Base-by-base conservation (phyloP, 2,329 filamentous ascomycete genomes). In the Xylariaceae sp. region DNA sequence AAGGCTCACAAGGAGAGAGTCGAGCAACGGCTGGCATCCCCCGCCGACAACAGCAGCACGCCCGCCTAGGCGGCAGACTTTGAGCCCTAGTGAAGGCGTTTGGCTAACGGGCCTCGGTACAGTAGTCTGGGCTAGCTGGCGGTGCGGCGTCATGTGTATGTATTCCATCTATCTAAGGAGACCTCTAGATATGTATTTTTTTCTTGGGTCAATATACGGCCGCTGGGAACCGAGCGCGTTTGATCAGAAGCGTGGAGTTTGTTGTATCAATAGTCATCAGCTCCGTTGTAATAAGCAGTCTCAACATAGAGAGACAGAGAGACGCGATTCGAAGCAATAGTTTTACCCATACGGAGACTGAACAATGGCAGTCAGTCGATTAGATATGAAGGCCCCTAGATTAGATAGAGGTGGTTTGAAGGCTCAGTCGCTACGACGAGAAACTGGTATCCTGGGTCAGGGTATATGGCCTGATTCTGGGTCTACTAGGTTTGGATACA, bases 1-100 rank as follows among this genome's bases (percentile, higher is more conserved):
- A 85, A 89, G 43, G 79, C 82, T 50, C 95, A 99, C 73, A 84
- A 88, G 66, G 86, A 90, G 64, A 84, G 83, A 65, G 90, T 93
- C 9, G 83, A 87, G 51, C 54, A 56, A 12, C 49, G 61, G n/a
- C 50, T 64, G 20, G 49, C 53, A 12, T 46, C 49, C 40, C 44
- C 56, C 50, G 48, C 41, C 23, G 20, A 37, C 57, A 26, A 26
- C 9, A 26, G 9, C 23, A 9, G 23, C 9, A 26, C 23, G 23
- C 23, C 23, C 9, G 23, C 26, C 26, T 48, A 23, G 23, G 20
- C 20, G 43, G 20, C n/a, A 18, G 20, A n/a, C n/a, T 18, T 19
- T 32, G n/a, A 23, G 19, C 20, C 18, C 10, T 26, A 9, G 23
- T 26, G 23, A 26, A 4, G 23, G 23, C 23, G 23, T 9, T 26